Evolutionary conservation across 768 basidiomycete species (phyloP), one percentile per base, ranked within the genome.

Genomic region (Pisolithus albus): DNA sequence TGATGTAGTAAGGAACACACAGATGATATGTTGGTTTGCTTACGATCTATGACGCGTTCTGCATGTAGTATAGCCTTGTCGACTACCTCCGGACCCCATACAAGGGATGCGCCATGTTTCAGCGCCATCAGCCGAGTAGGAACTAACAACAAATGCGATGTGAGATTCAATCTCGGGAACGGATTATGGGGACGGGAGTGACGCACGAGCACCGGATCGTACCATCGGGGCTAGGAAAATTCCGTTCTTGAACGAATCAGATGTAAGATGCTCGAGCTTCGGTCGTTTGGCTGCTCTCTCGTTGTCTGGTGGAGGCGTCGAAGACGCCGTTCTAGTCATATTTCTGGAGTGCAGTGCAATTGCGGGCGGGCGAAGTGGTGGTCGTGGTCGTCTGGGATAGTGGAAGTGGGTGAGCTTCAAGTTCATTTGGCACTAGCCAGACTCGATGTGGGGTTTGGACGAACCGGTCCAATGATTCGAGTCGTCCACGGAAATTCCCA

Each of bases 211-310:
- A 54, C 93, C 91, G 52, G 91, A 95, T 63, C 93, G 81, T 48
- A 99, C 96, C 96, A 99, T 99, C 1, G 96, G 96, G 3, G 96
- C 95, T n/a, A 99, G 79, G 62, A 96, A 86, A 28, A 97, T 74
- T 9, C 92, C 94, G 70, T 90, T 78, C 57, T 84, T 85, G 72
- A 92, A 99, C 56, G 91, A 83, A 26, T 84, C 82, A 1, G 75
- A 63, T 0, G 83, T 83, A 16, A 89, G 75, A 56, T 82, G 78
- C 15, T 77, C 80, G 8, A 79, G 59, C 59, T 74, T 80, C 38
- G 72, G 70, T 7, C 81, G 78, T 63, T 88, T 88, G 0, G 71
- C 26, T 10, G 72, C 65, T 24, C 66, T 66, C 43, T 55, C 58
- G 36, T 56, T 50, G 15, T 63, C 60, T 26, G 59, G 59, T n/a